These are phyloP conservation scores for Trypanosoma lewisi DNA, from an alignment of 208 protist genomes.

Conservation along the genomic window DNA sequence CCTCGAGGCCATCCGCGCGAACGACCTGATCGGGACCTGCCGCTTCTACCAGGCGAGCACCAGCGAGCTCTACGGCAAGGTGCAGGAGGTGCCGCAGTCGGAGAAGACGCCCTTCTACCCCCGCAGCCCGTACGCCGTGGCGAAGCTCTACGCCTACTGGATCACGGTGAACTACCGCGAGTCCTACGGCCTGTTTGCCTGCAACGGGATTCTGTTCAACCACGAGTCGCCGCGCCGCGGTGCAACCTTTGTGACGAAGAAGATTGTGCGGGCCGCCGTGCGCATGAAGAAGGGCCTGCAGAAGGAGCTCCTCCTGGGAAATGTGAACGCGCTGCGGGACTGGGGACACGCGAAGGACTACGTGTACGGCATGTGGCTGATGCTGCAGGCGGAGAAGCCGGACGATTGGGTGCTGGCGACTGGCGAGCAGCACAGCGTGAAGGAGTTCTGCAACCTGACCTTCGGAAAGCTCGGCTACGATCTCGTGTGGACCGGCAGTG, in stretches of 20 bases:
- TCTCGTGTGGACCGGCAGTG: slow-evolving; percentile 83
- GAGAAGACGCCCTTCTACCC: slow-evolving; percentile 97
- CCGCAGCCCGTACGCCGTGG: slow-evolving; percentile 92
- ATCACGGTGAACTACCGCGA: slow-evolving; percentile 96
- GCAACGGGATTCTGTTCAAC: slow-evolving; percentile 97
- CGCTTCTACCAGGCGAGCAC: slow-evolving; percentile 81
- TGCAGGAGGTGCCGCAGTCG: slow-evolving; percentile 90
- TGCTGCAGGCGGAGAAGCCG: slow-evolving; percentile 90
- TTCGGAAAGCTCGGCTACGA: slow-evolving; percentile 60
- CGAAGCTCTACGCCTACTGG: slow-evolving; percentile 96
- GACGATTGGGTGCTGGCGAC: slow-evolving; percentile 94
- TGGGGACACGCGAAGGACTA: slow-evolving; percentile 96
- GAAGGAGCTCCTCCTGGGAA: slow-evolving; percentile 86
- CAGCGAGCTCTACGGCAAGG: slow-evolving; percentile 91
- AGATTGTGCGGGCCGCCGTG: slow-evolving; percentile 94
- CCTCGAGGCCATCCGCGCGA: slow-evolving; percentile 89
- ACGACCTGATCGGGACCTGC: slow-evolving; percentile 62
- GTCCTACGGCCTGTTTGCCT: slow-evolving; percentile 90
- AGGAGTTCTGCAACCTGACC: slow-evolving; percentile 78
- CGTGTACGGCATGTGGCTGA: slow-evolving; percentile 94
- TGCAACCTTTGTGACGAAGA: slow-evolving; percentile 95
- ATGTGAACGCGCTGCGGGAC: slow-evolving; percentile 92
- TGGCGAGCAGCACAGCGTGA: slow-evolving; percentile 90
- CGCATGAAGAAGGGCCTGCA: slow-evolving; percentile 79
- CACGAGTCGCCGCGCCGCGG: slow-evolving; percentile 94